phyloP scores from a whole-genome alignment of 2,329 filamentous ascomycete species.

The Cladophialophora bantiana region DNA sequence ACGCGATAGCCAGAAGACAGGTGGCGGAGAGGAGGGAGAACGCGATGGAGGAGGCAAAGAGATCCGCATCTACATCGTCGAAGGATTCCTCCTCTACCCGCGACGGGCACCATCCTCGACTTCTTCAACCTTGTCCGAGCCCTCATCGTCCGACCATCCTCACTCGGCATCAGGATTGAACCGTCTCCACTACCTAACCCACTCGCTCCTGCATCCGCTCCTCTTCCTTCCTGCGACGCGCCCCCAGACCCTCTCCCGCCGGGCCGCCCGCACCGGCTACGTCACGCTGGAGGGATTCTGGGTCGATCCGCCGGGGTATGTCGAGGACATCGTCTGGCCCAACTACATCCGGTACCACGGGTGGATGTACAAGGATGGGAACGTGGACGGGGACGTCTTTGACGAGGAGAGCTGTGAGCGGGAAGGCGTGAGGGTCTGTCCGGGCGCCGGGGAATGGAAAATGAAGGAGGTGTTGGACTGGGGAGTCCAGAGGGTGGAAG shows the following conservation, averaged over 20 bases:
- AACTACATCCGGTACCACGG: constrained; percentile 84
- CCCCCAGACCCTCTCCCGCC: constrained; percentile 50
- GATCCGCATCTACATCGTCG: constrained; percentile 73
- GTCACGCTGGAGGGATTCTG: constrained; percentile 79
- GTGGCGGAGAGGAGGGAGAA: background rate
- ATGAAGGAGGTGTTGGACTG: constrained; percentile 71
- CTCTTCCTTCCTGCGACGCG: constrained; percentile 78
- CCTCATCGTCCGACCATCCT: background rate
- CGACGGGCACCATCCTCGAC: constrained; percentile 41
- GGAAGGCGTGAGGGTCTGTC: constrained; percentile 46
- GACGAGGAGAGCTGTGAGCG: constrained; percentile 24
- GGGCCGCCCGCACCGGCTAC: constrained; percentile 55
- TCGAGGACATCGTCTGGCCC: constrained; percentile 94
- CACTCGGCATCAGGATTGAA: constrained; percentile 1
- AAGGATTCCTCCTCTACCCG: constrained; percentile 87
- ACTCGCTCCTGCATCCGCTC: constrained; percentile 71
- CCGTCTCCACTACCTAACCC: constrained; percentile 29
- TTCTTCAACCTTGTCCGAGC: constrained; percentile 32
- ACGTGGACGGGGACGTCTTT: constrained; percentile 52
- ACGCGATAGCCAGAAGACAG: constrained; percentile 5
- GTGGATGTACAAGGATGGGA: constrained; percentile 63
- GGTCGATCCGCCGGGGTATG: constrained; percentile 92
- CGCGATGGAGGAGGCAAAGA: constrained; percentile 4
- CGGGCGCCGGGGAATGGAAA: constrained; percentile 59
- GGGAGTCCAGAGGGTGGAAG: constrained; percentile 70